Conservation (phyloP, 805 yeast species). For the Saccharomyces paradoxus region DNA sequence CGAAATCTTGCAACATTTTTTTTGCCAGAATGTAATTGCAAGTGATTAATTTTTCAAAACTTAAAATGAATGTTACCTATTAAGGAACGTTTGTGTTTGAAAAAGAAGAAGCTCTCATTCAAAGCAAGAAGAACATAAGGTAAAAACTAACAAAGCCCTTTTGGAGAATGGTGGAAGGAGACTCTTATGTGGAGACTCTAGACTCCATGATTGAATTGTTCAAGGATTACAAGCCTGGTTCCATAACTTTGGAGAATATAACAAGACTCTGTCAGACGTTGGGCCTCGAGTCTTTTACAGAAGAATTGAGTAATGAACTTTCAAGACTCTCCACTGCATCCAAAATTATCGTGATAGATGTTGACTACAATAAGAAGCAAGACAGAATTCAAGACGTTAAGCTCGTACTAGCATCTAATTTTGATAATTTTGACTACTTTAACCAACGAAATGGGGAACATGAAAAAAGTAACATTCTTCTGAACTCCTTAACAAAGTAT, state of each 20-base stretch:
- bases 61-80: neutral
- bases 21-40: neutral
- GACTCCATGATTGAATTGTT: conserved; percentile 25
- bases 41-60: neutral
- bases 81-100: neutral
- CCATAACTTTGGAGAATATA: conserved; percentile 26
- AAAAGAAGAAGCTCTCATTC: neutral
- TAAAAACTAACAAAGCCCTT: conserved; percentile 1
- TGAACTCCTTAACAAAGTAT: conserved; percentile 24
- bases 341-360: conserved; percentile 31
- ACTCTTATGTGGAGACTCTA: conserved; percentile 21
- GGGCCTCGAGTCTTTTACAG: conserved; percentile 29
- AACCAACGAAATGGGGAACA: conserved; percentile 10
- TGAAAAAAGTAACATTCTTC: conserved; percentile 20
- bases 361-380: conserved; percentile 24
- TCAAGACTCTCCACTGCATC: conserved; percentile 31
- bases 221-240: conserved; percentile 29
- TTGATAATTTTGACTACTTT: conserved; percentile 30
- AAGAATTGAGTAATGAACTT: conserved; percentile 20
- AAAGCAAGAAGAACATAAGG: neutral
- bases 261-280: conserved; percentile 29
- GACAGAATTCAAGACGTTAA: conserved; percentile 29
- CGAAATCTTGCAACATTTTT: neutral
- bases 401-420: conserved; percentile 31
- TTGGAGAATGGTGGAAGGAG: conserved; percentile 15